A percentile compares a stretch with the other conserved stretches of the same genome.
These are phyloP conservation scores for Colletotrichum shisoi DNA, from an alignment of 2,329 filamentous ascomycete species.

Conservation along the genomic window DNA sequence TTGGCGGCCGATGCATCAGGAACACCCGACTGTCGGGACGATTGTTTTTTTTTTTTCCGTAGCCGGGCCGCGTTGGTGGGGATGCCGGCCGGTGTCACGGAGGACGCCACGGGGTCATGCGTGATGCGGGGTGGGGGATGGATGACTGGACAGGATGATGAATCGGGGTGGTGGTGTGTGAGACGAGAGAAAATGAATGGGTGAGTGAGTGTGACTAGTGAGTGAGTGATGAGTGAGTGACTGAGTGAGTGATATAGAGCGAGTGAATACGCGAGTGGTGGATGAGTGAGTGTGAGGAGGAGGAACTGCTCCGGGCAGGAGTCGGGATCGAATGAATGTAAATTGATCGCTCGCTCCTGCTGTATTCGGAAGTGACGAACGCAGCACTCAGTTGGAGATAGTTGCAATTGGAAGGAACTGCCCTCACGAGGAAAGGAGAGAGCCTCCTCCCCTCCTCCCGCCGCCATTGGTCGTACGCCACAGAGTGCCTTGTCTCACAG, in stretches of 20 bases:
- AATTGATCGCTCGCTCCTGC: not conserved
- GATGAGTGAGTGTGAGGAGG: not conserved
- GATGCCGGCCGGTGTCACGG: conserved; percentile 22
- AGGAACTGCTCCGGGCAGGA: not conserved
- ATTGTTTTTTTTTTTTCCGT: not conserved
- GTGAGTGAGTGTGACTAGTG: not conserved
- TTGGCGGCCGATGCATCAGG: too few species aligned
- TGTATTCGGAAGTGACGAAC: not conserved
- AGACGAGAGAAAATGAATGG: too few species aligned
- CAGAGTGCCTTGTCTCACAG: too few species aligned
- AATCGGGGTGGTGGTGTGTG: too few species aligned
- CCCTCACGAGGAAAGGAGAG: not conserved
- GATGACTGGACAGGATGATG: too few species aligned
- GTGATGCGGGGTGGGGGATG: too few species aligned
- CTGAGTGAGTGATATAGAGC: not conserved
- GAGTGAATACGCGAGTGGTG: too few species aligned
- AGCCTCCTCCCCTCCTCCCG: not conserved
- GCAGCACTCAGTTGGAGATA: not conserved
- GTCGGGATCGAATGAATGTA: too few species aligned
- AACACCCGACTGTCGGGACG: conserved; percentile 10
- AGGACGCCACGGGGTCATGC: not conserved
- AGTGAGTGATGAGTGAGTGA: too few species aligned
- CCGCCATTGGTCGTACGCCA: conserved; percentile 5
- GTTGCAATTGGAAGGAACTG: not conserved
- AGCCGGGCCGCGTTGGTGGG: not conserved